A percentile compares a stretch with the other conserved stretches of the same genome.
Evolutionary conservation across 2,329 filamentous ascomycete genomes (phyloP).

Genomic region (Podosphaera fusca): DNA sequence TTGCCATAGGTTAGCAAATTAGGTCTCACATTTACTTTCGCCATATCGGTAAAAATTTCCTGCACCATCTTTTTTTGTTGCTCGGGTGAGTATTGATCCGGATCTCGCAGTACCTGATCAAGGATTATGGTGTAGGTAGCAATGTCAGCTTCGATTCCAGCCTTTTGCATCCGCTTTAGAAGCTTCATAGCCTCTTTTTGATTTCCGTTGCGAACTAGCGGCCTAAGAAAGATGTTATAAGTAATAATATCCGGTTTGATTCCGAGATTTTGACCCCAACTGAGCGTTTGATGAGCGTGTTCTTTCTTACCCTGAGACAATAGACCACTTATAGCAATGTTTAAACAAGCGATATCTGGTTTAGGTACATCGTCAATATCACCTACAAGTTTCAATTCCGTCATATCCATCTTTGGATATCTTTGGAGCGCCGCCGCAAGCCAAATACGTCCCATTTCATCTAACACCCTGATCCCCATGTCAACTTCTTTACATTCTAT

Average conservation of each 20-base stretch:
- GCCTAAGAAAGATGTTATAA: conserved; percentile 47
- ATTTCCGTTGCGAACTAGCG: conserved; percentile 28
- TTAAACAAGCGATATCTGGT: conserved; percentile 42
- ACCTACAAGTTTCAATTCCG: conserved; percentile 13
- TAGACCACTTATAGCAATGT: conserved; percentile 44
- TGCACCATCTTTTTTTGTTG: conserved; percentile 29
- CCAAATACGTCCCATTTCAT: conserved; percentile 44
- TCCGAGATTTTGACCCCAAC: conserved; percentile 20
- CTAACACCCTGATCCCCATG: conserved; percentile 36
- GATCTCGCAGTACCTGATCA: conserved; percentile 27
- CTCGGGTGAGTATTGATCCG: conserved; percentile 20
- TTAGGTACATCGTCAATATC: conserved; percentile 22
- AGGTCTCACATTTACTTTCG: conserved; percentile 29
- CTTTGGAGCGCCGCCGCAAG: conserved; percentile 9
- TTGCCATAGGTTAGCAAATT: conserved; percentile 44
- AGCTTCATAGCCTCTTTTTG: conserved; percentile 26
- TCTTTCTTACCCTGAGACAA: conserved; percentile 24
- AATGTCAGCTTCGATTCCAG: conserved; percentile 34
- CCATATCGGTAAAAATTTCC: conserved; percentile 33
- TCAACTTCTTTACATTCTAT: conserved; percentile 30
- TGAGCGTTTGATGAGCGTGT: conserved; percentile 29
- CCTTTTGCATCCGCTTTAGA: conserved; percentile 33
- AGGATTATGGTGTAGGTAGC: conserved; percentile 54
- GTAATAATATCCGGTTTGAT: conserved; percentile 25
- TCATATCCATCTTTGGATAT: conserved; percentile 6